Evolutionary conservation across 129 eudicot species (phyloP).

Genomic region (Escallonia herrerae): DNA sequence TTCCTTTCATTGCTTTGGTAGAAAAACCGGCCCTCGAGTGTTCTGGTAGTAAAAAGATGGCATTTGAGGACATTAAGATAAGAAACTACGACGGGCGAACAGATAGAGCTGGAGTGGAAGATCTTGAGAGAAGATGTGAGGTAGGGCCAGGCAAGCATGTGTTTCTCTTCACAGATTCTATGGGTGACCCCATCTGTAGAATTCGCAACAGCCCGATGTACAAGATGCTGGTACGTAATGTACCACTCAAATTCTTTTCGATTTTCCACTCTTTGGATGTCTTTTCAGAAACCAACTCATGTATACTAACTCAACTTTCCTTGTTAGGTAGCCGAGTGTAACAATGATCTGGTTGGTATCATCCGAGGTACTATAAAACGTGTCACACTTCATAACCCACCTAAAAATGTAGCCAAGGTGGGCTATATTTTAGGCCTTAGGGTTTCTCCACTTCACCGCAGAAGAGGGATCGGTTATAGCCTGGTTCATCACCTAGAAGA

Average conservation of each 20-base stretch:
- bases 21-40: constrained; percentile 3
- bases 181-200: constrained; percentile 69
- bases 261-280: neutral
- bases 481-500: constrained; percentile 45
- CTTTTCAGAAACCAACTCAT: neutral
- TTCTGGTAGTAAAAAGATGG: constrained; percentile 21
- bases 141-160: constrained; percentile 53
- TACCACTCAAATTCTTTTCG: constrained; percentile 2
- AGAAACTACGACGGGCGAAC: constrained; percentile 37
- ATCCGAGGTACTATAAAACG: constrained; percentile 54
- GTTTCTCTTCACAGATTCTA: constrained; percentile 48
- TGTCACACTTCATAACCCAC: constrained; percentile 27
- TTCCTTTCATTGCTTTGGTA: neutral
- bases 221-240: constrained; percentile 48
- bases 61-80: constrained; percentile 37
- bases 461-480: constrained; percentile 38
- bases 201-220: constrained; percentile 57
- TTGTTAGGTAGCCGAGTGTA: constrained; percentile 46
- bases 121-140: constrained; percentile 58
- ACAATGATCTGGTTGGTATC: constrained; percentile 53
- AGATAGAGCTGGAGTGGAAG: constrained; percentile 49
- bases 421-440: constrained; percentile 58
- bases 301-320: neutral
- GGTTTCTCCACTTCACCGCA: constrained; percentile 51
- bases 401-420: constrained; percentile 37